Conservation (phyloP, 192 early-diverging fungal genomes). For the Coemansia sp. region DNA sequence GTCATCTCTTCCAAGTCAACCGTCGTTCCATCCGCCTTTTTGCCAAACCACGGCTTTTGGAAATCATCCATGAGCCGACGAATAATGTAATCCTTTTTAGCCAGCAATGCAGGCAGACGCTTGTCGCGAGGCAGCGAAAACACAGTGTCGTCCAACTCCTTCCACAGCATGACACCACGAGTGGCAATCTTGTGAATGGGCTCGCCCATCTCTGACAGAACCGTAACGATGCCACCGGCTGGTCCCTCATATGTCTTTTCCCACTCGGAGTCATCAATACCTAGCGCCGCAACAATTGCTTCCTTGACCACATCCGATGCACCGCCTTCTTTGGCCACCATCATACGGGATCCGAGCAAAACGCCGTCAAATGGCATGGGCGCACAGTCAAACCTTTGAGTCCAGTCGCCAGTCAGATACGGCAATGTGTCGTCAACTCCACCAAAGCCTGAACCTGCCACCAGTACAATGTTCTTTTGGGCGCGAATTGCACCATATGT, state of each 20-base stretch:
- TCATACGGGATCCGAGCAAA: slow-evolving; percentile 88
- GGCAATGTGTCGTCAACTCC: slow-evolving; percentile 84
- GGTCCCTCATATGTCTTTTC: slow-evolving; percentile 90
- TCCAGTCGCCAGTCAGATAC: slow-evolving; percentile 94
- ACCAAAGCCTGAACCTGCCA: slow-evolving; percentile 92
- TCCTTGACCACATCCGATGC: slow-evolving; percentile 84
- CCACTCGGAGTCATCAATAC: slow-evolving; percentile 83
- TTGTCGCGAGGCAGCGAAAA: slow-evolving; percentile 87
- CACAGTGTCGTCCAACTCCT: slow-evolving; percentile 91
- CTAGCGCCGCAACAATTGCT: slow-evolving; percentile 83
- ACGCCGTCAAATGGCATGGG: slow-evolving; percentile 95
- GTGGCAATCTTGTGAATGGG: slow-evolving; percentile 98
- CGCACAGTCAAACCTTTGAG: slow-evolving; percentile 73
- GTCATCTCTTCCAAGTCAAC: slow-evolving; percentile 92
- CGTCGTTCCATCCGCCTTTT: slow-evolving; percentile 70
- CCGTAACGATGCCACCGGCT: slow-evolving; percentile 88
- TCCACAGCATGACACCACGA: slow-evolving; percentile 88
- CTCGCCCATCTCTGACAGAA: slow-evolving; percentile 91
- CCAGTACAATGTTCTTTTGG: slow-evolving; percentile 78
- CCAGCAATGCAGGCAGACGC: slow-evolving; percentile 72
- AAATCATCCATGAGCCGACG: slow-evolving; percentile 85
- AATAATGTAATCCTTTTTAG: slow-evolving; percentile 93
- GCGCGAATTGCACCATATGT: slow-evolving; percentile 79
- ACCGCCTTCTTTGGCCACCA: slow-evolving; percentile 89
- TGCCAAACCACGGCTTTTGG: slow-evolving; percentile 96